Evolutionary conservation across 1,139 yeast genomes (phyloP).

Genomic region (Scheffersomyces quercinus): DNA sequence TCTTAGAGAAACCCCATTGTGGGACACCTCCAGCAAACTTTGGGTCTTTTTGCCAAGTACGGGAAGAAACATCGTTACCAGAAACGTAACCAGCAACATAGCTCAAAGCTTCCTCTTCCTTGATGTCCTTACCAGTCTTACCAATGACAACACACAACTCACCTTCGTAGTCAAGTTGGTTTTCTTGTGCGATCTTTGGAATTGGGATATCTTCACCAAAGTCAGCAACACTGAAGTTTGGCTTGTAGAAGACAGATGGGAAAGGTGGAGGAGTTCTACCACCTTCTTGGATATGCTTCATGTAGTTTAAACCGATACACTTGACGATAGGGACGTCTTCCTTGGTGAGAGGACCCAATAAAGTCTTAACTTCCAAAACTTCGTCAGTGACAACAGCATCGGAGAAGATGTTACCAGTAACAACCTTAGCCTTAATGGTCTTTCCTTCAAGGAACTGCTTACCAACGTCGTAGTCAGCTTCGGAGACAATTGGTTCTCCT

Average conservation of each 20-base stretch:
- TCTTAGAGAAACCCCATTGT: constrained; percentile 53
- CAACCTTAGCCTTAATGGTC: constrained; percentile 28
- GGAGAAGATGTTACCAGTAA: constrained; percentile 44
- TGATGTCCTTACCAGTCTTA: constrained; percentile 44
- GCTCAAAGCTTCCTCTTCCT: constrained; percentile 41
- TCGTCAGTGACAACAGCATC: constrained; percentile 36
- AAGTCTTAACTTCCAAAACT: constrained; percentile 25
- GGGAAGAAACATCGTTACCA: constrained; percentile 57
- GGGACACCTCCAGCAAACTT: constrained; percentile 37
- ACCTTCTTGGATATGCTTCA: constrained; percentile 31
- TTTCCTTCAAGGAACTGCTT: constrained; percentile 11
- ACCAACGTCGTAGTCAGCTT: constrained; percentile 12
- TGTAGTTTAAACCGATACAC: constrained; percentile 37
- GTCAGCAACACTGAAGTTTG: constrained; percentile 38
- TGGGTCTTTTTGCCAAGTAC: constrained; percentile 49
- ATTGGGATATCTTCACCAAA: constrained; percentile 41
- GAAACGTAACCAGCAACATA: constrained; percentile 53
- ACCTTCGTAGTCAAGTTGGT: constrained; percentile 50
- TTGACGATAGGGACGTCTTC: constrained; percentile 37
- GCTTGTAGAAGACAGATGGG: constrained; percentile 52
- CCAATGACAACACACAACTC: constrained; percentile 57
- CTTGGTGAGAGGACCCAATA: constrained; percentile 40
- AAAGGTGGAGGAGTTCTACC: constrained; percentile 37
- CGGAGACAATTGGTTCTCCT: constrained; percentile 14
- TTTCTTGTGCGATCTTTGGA: constrained; percentile 42